Evolutionary conservation across 768 basidiomycete species (phyloP), one percentile per base, ranked within the genome.

Genomic region (Nidularia sp.): DNA sequence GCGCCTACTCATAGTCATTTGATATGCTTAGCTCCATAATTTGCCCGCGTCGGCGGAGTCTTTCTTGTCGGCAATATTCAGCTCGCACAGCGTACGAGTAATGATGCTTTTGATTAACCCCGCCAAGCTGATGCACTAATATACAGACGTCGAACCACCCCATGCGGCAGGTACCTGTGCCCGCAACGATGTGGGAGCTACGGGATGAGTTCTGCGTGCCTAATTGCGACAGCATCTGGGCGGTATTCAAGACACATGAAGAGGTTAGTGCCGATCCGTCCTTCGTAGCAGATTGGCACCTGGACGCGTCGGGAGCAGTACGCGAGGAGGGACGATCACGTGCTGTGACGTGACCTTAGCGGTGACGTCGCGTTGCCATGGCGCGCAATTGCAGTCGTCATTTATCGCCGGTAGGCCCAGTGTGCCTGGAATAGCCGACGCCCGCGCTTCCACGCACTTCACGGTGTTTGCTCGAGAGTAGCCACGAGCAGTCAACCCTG

Each of bases 191-290:
- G 62, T 85, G 83, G 83, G 64, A 71, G 5, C 48, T 75, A 29
- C 68, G 67, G 42, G 71, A 78, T 18, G 65, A 70, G 10, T 62
- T 58, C 46, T 12, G 32, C 46, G 58, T 58, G 4, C 54, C 60
- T 46, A 18, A 59, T 34, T 52, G 57, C 45, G 70, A 76, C 45
- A 68, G 70, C 10, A 67, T 80, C 8, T 86, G 80, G 81, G 75
- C 77, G 1, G 77, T 85, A 6, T 85, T 84, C 65, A 65, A 64
- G 54, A 75, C 77, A 0, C 85, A 86, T 56, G 77, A 79, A 60
- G 82, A 86, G 72, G 84, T 86, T 54, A 60, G 84, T 66, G 50
- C 44, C 33, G 15, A 18, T 41, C 29, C 29, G 43, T 46, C 34
- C 36, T 9, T 46, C 53, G 42, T 47, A 10, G 10, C 18, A 10